Base-by-base conservation (phyloP, 805 yeast species). In the Pichia scutulata region DNA sequence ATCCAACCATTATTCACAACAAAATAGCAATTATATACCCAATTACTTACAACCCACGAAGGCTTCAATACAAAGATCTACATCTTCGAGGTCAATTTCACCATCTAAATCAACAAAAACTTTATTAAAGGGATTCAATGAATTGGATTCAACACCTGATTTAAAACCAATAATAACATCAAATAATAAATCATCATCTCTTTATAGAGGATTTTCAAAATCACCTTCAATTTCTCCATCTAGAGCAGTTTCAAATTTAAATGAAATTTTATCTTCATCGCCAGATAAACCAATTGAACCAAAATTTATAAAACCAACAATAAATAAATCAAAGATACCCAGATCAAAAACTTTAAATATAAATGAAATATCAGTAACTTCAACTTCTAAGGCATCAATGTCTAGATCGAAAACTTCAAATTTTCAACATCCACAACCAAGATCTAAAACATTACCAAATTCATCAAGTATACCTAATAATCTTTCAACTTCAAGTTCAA, bases 21-120 rank as follows among this genome's bases (percentile, higher is more conserved):
- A 33, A 33, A 33, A 33, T 40, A 48, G 12, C 39, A 44, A 39
- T 28, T 28, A 28, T n/a, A 39, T 55, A 8, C 62, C 62, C 18
- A 53, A 55, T 3, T 59, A 59, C 46, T 47, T 59, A 26, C 46
- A 53, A n/a, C 62, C 62, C 5, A 59, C 62, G 10, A 56, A 53
- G 23, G 50, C 62, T 1, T 59, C 60, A 13, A 19, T 56, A 25
- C 55, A 52, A 43, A 53, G 47, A 43, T 51, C 54, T 7, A 24
- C 44, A 6, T 55, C 55, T 2, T 48, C 39, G 3, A 43, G 39
- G 18, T 43, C 39, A 18, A 14, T 48, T 41, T 50, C 56, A 30
- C 52, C 55, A 13, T 43, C 53, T 14, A 52, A 44, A 50, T 48
- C 54, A 9, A 30, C 53, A 19, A 48, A 16, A 41, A 48, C 55